A percentile compares a stretch with the other conserved stretches of the same genome.
phyloP scores from a whole-genome alignment of 352 stramenopile species.

The Pythium aquatile region DNA sequence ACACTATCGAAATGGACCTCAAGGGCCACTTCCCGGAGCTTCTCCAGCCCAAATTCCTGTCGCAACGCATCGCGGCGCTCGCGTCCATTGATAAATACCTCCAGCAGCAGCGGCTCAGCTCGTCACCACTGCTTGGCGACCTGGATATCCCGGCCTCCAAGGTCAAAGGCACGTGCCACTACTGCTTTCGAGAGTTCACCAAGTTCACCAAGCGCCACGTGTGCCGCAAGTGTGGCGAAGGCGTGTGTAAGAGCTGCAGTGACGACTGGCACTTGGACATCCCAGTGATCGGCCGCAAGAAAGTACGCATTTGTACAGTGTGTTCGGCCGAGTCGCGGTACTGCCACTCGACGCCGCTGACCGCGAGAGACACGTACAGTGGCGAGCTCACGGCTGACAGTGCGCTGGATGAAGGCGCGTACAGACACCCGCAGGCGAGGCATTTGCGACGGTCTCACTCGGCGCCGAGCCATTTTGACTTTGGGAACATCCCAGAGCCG shows the following conservation, averaged over 20 bases:
- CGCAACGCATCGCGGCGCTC: conserved; percentile 62
- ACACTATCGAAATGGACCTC: conserved; percentile 84
- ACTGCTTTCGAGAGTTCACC: conserved; percentile 72
- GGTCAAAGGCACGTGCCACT: conserved; percentile 52
- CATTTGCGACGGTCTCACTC: conserved; percentile 21
- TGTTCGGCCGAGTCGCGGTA: conserved; percentile 71
- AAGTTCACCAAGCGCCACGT: conserved; percentile 51
- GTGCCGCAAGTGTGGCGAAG: conserved; percentile 78
- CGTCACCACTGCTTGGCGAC: conserved; percentile 69
- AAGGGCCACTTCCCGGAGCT: conserved; percentile 78
- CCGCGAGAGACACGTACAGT: conserved; percentile 5
- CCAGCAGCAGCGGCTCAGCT: conserved; percentile 81
- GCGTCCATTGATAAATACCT: conserved; percentile 75
- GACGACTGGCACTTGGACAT: conserved; percentile 80
- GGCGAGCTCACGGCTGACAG: not conserved
- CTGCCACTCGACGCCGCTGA: conserved; percentile 40
- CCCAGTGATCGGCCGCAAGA: conserved; percentile 69
- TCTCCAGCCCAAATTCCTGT: conserved; percentile 62
- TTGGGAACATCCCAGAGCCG: conserved; percentile 12
- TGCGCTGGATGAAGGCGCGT: not conserved
- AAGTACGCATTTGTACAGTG: conserved; percentile 83
- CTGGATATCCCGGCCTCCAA: conserved; percentile 55
- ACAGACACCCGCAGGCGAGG: not conserved
- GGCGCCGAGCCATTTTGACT: conserved; percentile 20
- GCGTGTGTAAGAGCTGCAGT: conserved; percentile 76